phyloP scores from a whole-genome alignment of 148 eudicot species.

The Tetragonia tetragonoides region DNA sequence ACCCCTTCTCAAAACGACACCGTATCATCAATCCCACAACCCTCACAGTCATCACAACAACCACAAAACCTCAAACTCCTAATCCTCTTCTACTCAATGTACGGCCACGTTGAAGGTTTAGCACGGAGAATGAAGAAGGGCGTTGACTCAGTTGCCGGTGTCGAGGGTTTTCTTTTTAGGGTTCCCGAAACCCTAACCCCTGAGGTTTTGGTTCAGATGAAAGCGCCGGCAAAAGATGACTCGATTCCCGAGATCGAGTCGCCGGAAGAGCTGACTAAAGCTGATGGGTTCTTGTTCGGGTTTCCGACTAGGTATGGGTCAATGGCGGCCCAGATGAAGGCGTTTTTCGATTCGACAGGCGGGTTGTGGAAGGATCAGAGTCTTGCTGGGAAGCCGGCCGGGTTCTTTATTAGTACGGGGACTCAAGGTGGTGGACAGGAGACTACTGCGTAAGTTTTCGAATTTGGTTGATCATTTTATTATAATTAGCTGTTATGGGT shows the following conservation, averaged over 20 bases:
- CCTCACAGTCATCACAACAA: conserved; percentile 27
- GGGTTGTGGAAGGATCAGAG: conserved; percentile 75
- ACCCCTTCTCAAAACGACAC: not conserved
- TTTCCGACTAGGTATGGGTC: conserved; percentile 91
- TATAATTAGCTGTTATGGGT: no score
- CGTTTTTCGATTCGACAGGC: conserved; percentile 84
- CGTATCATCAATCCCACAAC: conserved; percentile 5
- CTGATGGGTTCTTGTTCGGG: conserved; percentile 79
- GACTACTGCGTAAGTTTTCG: conserved; percentile 78
- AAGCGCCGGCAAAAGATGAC: conserved; percentile 71
- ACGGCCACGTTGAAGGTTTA: conserved; percentile 81
- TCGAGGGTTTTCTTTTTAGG: conserved; percentile 57
- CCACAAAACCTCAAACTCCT: conserved; percentile 48
- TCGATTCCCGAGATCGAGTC: conserved; percentile 57
- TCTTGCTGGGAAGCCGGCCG: conserved; percentile 90
- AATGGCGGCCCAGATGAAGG: conserved; percentile 98
- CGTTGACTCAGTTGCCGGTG: conserved; percentile 64
- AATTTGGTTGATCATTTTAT: not conserved
- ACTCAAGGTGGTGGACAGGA: conserved; percentile 98
- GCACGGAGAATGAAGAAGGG: conserved; percentile 71
- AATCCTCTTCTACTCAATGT: conserved; percentile 85
- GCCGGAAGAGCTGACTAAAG: conserved; percentile 40
- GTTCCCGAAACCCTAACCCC: conserved; percentile 76
- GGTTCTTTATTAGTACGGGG: conserved; percentile 87
- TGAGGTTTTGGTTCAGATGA: conserved; percentile 57